Conservation (phyloP, 192 early-diverging fungal species). For the Diversispora epigaea region DNA sequence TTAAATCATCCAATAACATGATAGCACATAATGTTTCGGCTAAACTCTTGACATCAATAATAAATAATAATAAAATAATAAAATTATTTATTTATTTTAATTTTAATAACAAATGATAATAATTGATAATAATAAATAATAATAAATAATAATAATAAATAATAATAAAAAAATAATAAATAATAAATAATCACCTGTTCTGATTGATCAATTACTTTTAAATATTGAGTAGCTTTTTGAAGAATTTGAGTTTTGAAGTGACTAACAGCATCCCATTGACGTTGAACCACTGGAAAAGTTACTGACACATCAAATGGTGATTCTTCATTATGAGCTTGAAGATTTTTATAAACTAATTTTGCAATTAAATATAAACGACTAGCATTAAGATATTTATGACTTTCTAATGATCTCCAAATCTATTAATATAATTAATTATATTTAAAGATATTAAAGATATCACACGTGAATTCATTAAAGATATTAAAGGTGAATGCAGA, state of each 20-base stretch:
- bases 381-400: conserved; percentile 66
- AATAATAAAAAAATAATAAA: not conserved
- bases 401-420: conserved; percentile 83
- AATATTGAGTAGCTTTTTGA: conserved; percentile 56
- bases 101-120: conserved; percentile 8
- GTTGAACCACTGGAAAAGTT: conserved; percentile 78
- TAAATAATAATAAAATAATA: not conserved
- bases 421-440: conserved; percentile 34
- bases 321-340: conserved; percentile 54
- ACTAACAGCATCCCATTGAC: conserved; percentile 82
- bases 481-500: too few relatives aligned
- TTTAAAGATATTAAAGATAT: not conserved
- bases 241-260: conserved; percentile 76
- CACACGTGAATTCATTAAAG: not conserved
- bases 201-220: conserved; percentile 45
- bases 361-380: conserved; percentile 69
- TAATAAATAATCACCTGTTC: conserved; percentile 44
- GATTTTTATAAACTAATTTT: conserved; percentile 63
- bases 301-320: conserved; percentile 31
- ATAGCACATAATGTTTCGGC: conserved; percentile 63
- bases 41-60: conserved; percentile 43
- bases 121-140: conserved; percentile 13
- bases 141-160: not conserved
- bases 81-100: not conserved
- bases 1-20: conserved; percentile 64